These are phyloP conservation scores for Pulveroboletus sp. DNA, from an alignment of 768 basidiomycete genomes.

Conservation along the genomic window DNA sequence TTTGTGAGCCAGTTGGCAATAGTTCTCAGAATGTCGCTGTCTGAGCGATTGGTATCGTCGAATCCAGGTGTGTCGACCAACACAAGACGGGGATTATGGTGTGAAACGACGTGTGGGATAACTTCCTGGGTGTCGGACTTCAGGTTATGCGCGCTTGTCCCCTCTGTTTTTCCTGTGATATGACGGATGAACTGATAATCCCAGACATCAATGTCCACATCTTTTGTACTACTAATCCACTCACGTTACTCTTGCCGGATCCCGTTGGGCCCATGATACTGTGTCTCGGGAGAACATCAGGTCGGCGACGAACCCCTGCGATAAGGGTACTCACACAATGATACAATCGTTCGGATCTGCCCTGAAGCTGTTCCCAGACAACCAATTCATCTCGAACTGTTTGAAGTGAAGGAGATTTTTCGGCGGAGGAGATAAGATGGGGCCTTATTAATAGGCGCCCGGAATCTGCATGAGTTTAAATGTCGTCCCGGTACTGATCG, in stretches of 20 bases:
- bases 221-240: background rate
- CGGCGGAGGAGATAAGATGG: background rate
- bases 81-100: background rate
- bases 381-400: no score
- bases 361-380: background rate
- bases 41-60: constrained; percentile 17
- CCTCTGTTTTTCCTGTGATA: constrained; percentile 4
- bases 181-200: constrained; percentile 12
- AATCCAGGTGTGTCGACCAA: constrained; percentile 22
- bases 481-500: background rate
- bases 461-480: no score
- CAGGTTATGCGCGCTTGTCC: background rate
- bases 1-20: constrained; percentile 19
- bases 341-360: constrained; percentile 7
- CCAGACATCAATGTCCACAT: background rate
- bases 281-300: background rate
- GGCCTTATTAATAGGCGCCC: background rate
- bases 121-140: constrained; percentile 11
- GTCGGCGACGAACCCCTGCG: background rate
- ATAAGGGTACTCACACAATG: constrained; percentile 10
- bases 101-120: background rate
- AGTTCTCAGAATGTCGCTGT: constrained; percentile 6
- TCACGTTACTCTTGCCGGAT: constrained; percentile 23
- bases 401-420: background rate
- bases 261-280: constrained; percentile 26